phyloP scores from a whole-genome alignment of 1,139 yeast species.

The Candida sp. region DNA sequence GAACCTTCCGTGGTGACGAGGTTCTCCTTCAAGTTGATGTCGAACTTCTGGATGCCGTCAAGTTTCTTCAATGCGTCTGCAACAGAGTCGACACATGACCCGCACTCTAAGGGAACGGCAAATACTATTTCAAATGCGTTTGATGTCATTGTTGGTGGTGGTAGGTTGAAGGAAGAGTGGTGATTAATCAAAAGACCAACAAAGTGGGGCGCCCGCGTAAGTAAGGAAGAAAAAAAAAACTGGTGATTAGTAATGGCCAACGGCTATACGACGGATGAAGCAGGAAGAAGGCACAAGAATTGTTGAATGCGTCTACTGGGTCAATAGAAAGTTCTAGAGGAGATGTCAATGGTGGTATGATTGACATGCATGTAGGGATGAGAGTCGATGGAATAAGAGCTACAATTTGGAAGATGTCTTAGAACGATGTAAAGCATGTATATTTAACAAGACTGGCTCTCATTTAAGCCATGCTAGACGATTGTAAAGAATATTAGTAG shows the following conservation, averaged over 20 bases:
- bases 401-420: too few relatives aligned
- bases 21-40: conserved; percentile 58
- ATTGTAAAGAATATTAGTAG: too few relatives aligned
- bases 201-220: neutral
- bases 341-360: too few relatives aligned
- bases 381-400: too few relatives aligned
- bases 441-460: too few relatives aligned
- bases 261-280: neutral
- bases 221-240: neutral
- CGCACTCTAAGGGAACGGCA: conserved; percentile 81
- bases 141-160: neutral
- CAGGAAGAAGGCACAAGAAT: too few relatives aligned
- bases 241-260: neutral
- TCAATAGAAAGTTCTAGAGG: neutral
- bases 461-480: too few relatives aligned
- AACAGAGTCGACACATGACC: conserved; percentile 68
- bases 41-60: conserved; percentile 49
- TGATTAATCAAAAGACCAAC: neutral
- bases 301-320: too few relatives aligned
- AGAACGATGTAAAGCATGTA: too few relatives aligned
- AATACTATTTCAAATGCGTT: conserved; percentile 59
- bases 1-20: conserved; percentile 68
- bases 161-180: neutral
- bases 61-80: conserved; percentile 52
- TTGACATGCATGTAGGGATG: too few relatives aligned